A percentile compares a stretch with the other conserved stretches of the same genome.
Evolutionary conservation across 2,329 filamentous ascomycete genomes (phyloP).

Genomic region (Botryotinia narcissicola): DNA sequence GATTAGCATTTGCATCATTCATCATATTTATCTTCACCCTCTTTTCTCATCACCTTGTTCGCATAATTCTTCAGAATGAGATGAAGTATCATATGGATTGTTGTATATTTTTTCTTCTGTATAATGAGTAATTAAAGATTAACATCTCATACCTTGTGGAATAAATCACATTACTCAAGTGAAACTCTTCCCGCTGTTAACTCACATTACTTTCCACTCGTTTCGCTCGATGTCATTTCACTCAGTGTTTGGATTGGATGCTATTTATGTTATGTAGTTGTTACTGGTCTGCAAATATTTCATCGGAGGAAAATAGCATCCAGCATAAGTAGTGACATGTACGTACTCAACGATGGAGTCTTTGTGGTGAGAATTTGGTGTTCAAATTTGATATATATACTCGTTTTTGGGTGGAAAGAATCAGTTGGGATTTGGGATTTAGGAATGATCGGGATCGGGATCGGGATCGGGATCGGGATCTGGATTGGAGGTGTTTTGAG

Average conservation of each 20-base stretch:
- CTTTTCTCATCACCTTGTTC: neutral
- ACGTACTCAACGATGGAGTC: neutral
- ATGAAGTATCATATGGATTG: neutral
- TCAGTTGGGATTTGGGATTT: no score
- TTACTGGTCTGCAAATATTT: fast-evolving
- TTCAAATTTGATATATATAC: neutral
- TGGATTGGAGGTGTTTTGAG: no score
- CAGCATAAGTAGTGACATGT: neutral
- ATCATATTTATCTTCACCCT: neutral
- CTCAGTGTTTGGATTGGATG: neutral
- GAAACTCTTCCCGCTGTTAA: neutral
- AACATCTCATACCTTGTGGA: neutral
- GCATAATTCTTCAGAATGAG: neutral
- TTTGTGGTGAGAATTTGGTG: neutral
- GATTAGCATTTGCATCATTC: neutral
- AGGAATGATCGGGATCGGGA: no score
- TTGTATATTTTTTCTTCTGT: neutral
- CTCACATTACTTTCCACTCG: neutral
- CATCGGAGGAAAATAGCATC: neutral
- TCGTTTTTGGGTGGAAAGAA: neutral
- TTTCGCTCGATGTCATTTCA: neutral
- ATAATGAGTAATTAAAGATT: neutral
- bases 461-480: no score
- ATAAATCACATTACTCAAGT: neutral
- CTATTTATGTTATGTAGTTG: neutral